Evolutionary conservation across 148 eudicot genomes (phyloP).

Genomic region (Persicaria tinctoria): DNA sequence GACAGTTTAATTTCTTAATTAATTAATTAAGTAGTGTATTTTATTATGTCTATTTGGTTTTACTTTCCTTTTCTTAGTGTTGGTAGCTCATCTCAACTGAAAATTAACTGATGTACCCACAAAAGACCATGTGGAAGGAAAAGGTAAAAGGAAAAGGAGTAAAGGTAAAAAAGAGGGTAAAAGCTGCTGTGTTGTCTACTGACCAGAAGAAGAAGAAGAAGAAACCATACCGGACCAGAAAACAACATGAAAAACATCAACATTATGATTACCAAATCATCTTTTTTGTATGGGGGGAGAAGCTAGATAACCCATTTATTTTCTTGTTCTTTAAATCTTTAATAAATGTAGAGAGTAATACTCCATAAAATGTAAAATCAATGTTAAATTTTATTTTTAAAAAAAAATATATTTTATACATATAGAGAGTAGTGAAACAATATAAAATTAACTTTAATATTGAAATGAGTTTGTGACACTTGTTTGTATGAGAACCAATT

Average conservation of each 20-base stretch:
- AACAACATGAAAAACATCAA: background rate
- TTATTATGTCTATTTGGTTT: too few relatives aligned
- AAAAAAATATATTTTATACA: too few relatives aligned
- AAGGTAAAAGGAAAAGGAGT: background rate
- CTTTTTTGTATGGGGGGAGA: background rate
- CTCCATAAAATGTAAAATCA: too few relatives aligned
- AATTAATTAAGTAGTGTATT: background rate
- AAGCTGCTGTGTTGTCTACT: background rate
- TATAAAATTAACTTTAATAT: too few relatives aligned
- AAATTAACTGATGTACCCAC: background rate
- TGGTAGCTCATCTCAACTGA: background rate
- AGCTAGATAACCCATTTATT: background rate
- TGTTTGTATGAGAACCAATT: too few relatives aligned
- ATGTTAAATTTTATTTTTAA: too few relatives aligned
- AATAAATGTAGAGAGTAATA: too few relatives aligned
- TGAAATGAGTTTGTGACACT: too few relatives aligned
- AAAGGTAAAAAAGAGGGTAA: background rate
- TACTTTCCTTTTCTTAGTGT: background rate
- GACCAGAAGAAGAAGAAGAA: conserved; percentile 1
- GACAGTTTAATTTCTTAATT: background rate
- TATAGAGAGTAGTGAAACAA: too few relatives aligned
- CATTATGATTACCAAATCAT: conserved; percentile 4
- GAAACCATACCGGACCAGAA: background rate
- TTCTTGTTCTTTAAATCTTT: too few relatives aligned
- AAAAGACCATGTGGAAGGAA: background rate